Evolutionary conservation across 1,139 yeast species (phyloP).

Genomic region (Nakaseomyces kungkrabaensis): DNA sequence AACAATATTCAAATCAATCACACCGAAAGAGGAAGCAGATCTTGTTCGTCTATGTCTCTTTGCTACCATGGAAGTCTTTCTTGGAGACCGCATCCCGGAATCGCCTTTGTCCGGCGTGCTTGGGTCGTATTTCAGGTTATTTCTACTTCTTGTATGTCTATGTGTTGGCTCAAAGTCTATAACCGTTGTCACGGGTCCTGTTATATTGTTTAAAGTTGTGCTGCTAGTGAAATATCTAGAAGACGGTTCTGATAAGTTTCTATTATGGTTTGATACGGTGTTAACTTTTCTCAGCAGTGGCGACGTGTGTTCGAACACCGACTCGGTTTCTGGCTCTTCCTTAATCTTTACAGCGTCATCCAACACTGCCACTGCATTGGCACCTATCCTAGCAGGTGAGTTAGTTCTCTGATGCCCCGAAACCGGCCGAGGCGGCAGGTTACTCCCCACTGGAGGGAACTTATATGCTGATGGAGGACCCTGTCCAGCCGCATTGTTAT

Average conservation of each 20-base stretch:
- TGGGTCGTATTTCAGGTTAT: conserved; percentile 6
- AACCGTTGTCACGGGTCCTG: conserved; percentile 1
- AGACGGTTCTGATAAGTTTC: conserved; percentile 2
- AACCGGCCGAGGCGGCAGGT: conserved; percentile 4
- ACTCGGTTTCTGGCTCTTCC: conserved; percentile 24
- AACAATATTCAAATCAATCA: conserved; percentile 23
- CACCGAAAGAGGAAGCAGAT: conserved; percentile 25
- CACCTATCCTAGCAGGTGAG: conserved; percentile 68
- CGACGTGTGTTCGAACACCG: conserved; percentile 6
- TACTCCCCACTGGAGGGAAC: conserved; percentile 15
- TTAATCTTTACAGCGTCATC: conserved; percentile 24
- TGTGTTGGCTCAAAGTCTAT: neutral
- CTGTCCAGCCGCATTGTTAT: conserved; percentile 7
- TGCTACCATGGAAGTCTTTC: conserved; percentile 4
- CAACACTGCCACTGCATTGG: conserved; percentile 56
- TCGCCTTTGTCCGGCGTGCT: neutral
- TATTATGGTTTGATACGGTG: neutral
- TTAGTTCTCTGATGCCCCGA: conserved; percentile 35
- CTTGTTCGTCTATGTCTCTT: conserved; percentile 22
- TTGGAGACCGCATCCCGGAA: neutral
- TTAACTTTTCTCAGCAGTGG: neutral
- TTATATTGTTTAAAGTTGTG: conserved; percentile 1
- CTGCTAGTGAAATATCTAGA: neutral
- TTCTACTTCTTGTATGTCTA: conserved; percentile 3
- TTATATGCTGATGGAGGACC: conserved; percentile 15